Evolutionary conservation across 192 early-diverging fungal species (phyloP).

Genomic region (Entomortierella parvispora): DNA sequence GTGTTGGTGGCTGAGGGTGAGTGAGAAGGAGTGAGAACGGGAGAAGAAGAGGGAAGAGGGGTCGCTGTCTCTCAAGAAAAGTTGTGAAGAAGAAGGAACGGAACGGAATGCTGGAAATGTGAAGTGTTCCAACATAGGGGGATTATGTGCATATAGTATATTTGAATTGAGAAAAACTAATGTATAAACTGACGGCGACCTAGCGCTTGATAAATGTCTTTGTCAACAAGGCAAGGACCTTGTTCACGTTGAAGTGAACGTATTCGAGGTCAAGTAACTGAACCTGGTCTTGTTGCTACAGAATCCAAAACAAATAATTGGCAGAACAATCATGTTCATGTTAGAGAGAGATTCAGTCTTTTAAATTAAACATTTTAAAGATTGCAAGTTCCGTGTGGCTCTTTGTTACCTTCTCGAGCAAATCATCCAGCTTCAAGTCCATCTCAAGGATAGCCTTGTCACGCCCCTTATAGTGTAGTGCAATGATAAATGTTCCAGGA

Average conservation of each 20-base stretch:
- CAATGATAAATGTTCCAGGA: slow-evolving; percentile 90
- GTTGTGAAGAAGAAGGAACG: background rate
- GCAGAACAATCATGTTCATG: background rate
- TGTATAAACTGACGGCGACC: background rate
- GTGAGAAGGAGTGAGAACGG: too few species aligned
- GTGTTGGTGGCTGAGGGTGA: too few species aligned
- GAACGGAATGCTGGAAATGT: background rate
- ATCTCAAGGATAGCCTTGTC: slow-evolving; percentile 95
- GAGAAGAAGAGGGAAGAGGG: background rate
- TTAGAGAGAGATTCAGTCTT: too few species aligned
- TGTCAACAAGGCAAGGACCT: slow-evolving; percentile 82
- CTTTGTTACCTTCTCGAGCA: slow-evolving; percentile 73
- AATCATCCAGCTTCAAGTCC: slow-evolving; percentile 91
- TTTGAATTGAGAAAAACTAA: background rate
- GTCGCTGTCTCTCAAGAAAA: too few species aligned
- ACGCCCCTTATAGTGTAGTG: slow-evolving; percentile 89
- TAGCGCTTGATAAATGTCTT: slow-evolving; percentile 77
- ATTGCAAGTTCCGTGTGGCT: too few species aligned
- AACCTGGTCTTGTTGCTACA: slow-evolving; percentile 91
- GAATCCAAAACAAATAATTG: background rate
- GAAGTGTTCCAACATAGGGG: too few species aligned
- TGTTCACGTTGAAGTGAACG: slow-evolving; percentile 89
- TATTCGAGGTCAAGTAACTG: slow-evolving; percentile 91
- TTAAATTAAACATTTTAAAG: background rate
- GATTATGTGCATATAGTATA: too few species aligned